Evolutionary conservation across 352 stramenopile species (phyloP).

Genomic region (Globisporangium spiculum): DNA sequence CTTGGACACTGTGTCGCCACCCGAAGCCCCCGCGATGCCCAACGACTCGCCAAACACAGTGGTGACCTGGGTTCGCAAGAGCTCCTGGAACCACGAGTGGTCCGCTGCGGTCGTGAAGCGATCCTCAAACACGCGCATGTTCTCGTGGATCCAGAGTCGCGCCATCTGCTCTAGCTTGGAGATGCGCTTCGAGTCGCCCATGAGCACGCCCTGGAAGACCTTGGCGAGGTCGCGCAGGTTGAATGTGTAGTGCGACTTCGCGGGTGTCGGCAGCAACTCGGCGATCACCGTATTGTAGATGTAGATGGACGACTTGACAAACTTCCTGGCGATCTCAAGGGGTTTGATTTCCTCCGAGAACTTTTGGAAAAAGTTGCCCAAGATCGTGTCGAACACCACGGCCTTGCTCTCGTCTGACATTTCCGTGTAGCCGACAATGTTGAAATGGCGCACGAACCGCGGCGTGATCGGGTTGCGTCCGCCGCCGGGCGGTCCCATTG

Average conservation of each 20-base stretch:
- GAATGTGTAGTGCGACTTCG: constrained; percentile 88
- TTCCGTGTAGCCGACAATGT: constrained; percentile 84
- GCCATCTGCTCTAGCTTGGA: constrained; percentile 64
- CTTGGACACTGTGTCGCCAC: constrained; percentile 23
- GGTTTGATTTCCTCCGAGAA: constrained; percentile 72
- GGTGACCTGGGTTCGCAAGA: constrained; percentile 58
- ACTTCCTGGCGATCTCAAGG: constrained; percentile 42
- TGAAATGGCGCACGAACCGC: constrained; percentile 81
- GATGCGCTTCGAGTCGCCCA: constrained; percentile 80
- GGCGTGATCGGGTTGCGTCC: constrained; percentile 79
- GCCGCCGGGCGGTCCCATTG: constrained; percentile 79
- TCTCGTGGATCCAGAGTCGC: constrained; percentile 82
- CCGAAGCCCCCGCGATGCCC: constrained; percentile 18
- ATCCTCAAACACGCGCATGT: constrained; percentile 85
- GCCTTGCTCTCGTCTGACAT: constrained; percentile 81
- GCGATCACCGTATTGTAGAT: constrained; percentile 86
- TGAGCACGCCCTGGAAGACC: constrained; percentile 82
- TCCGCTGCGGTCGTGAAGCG: constrained; percentile 74
- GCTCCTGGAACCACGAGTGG: constrained; percentile 77
- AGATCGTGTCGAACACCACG: constrained; percentile 82
- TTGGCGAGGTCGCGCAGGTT: constrained; percentile 88
- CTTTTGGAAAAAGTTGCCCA: constrained; percentile 64
- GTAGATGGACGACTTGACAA: constrained; percentile 71
- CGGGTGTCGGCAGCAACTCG: constrained; percentile 76
- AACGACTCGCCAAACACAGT: constrained; percentile 52